These are phyloP conservation scores for Plectosphaerella sp. DNA, from an alignment of 2,329 filamentous ascomycete species.

Conservation along the genomic window DNA sequence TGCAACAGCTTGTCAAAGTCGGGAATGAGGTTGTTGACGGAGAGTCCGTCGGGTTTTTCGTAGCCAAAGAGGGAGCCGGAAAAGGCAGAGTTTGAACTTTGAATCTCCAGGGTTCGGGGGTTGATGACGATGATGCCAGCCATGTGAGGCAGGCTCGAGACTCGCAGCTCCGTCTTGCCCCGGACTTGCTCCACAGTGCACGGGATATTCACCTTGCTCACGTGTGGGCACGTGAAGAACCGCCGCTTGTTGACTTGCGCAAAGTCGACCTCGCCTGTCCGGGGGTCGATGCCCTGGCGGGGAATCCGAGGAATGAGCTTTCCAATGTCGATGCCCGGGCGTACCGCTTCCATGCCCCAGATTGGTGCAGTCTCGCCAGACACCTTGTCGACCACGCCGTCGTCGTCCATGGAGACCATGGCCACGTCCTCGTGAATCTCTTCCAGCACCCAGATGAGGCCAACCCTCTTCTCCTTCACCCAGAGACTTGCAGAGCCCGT, in stretches of 20 bases:
- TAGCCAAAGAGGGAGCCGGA: constrained; percentile 89
- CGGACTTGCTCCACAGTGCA: constrained; percentile 73
- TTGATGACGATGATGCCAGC: constrained; percentile 92
- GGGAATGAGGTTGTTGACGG: constrained; percentile 77
- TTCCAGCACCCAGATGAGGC: constrained; percentile 95
- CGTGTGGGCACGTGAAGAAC: constrained; percentile 82
- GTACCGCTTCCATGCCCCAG: constrained; percentile 70
- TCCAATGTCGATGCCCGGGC: constrained; percentile 68
- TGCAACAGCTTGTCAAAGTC: constrained; percentile 80
- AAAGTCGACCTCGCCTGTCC: constrained; percentile 72
- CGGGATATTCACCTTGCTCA: constrained; percentile 75
- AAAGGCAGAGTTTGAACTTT: constrained; percentile 93
- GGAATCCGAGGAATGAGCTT: constrained; percentile 79
- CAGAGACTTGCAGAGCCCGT: constrained; percentile 92
- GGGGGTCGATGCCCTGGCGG: constrained; percentile 65
- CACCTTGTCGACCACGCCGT: constrained; percentile 66
- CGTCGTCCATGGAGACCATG: constrained; percentile 69
- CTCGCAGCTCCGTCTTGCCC: constrained; percentile 66
- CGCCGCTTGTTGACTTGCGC: constrained; percentile 66
- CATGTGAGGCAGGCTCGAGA: constrained; percentile 96
- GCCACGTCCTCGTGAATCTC: constrained; percentile 96
- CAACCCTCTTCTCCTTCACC: constrained; percentile 95
- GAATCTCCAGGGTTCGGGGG: constrained; percentile 72
- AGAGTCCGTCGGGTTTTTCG: constrained; percentile 73
- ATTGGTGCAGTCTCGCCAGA: constrained; percentile 78